These are phyloP conservation scores for Chimonanthus salicifolius DNA, from an alignment of 164 flowering plant genomes.

Conservation along the genomic window DNA sequence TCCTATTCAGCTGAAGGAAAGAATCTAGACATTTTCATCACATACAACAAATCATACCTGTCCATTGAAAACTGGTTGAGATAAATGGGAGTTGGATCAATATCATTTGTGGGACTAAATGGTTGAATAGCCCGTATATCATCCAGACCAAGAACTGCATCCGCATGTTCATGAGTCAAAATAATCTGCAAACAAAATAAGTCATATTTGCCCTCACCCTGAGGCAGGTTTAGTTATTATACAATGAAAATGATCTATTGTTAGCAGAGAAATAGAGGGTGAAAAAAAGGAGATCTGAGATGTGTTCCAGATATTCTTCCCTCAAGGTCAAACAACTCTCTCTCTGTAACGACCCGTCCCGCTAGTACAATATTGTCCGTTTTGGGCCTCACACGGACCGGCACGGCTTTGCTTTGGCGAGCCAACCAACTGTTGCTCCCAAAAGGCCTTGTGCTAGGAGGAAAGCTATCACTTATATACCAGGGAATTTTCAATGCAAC, in stretches of 20 bases:
- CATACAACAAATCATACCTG: conserved; percentile 38
- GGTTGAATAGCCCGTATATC: conserved; percentile 87
- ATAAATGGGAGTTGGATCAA: conserved; percentile 73
- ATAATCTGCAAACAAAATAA: conserved; percentile 57
- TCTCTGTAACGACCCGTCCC: neutral
- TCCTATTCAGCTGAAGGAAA: neutral
- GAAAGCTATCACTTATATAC: too few species aligned
- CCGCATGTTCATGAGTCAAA: conserved; percentile 99
- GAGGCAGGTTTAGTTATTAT: neutral
- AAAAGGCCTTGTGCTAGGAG: too few species aligned
- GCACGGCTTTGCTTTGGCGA: too few species aligned
- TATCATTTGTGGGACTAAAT: conserved; percentile 70
- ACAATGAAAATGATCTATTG: neutral
- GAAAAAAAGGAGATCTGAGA: neutral
- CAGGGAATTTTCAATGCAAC: too few species aligned
- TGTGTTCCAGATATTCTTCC: neutral
- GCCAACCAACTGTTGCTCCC: too few species aligned
- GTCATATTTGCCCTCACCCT: neutral
- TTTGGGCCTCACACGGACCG: too few species aligned
- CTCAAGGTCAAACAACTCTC: neutral
- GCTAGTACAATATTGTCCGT: too few species aligned
- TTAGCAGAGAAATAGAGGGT: neutral
- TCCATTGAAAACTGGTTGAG: conserved; percentile 72
- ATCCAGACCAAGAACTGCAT: conserved; percentile 94
- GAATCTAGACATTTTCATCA: neutral